Percentiles rank a stretch among this genome's conserved stretches.
phyloP scores from a whole-genome alignment of 768 basidiomycete genomes.

The Termitomyces sp. region DNA sequence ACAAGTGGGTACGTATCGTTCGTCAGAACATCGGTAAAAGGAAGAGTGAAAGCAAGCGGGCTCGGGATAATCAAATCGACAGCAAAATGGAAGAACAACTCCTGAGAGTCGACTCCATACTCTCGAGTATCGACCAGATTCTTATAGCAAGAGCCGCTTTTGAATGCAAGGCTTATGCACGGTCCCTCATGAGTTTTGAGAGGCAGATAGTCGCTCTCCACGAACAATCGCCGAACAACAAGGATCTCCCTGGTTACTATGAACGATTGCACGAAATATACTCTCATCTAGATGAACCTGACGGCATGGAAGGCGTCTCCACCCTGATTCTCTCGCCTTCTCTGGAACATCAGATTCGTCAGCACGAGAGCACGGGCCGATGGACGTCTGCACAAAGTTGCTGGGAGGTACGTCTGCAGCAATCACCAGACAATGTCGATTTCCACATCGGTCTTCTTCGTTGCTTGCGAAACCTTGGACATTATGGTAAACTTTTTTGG shows the following conservation, averaged over 20 bases:
- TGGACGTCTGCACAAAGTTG: conserved; percentile 99
- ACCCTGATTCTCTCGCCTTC: conserved; percentile 84
- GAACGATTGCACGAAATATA: conserved; percentile 96
- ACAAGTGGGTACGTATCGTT: conserved; percentile 77
- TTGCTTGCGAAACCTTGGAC: conserved; percentile 90
- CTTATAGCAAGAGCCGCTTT: conserved; percentile 93
- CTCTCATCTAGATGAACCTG: conserved; percentile 92
- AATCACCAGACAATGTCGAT: conserved; percentile 82
- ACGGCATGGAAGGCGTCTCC: conserved; percentile 98
- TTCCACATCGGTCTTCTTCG: conserved; percentile 87
- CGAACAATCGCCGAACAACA: conserved; percentile 31
- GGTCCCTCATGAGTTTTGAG: conserved; percentile 94
- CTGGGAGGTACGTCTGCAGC: conserved; percentile 94
- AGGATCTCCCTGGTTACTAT: conserved; percentile 65
- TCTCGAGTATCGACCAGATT: conserved; percentile 79
- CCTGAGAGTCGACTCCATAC: conserved; percentile 68
- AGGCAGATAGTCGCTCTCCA: conserved; percentile 61
- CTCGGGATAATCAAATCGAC: conserved; percentile 30
- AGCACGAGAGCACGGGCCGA: conserved; percentile 93
- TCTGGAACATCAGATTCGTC: conserved; percentile 92
- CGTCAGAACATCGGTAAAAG: conserved; percentile 57
- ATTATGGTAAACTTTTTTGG: conserved; percentile 67
- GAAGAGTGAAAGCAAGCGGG: conserved; percentile 46
- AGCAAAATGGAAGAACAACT: conserved; percentile 55
- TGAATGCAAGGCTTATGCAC: conserved; percentile 90